Percentiles rank a stretch among this genome's conserved stretches.
Conservation (phyloP, 164 flowering plant genomes). For the Chloranthus sessilifolius region DNA sequence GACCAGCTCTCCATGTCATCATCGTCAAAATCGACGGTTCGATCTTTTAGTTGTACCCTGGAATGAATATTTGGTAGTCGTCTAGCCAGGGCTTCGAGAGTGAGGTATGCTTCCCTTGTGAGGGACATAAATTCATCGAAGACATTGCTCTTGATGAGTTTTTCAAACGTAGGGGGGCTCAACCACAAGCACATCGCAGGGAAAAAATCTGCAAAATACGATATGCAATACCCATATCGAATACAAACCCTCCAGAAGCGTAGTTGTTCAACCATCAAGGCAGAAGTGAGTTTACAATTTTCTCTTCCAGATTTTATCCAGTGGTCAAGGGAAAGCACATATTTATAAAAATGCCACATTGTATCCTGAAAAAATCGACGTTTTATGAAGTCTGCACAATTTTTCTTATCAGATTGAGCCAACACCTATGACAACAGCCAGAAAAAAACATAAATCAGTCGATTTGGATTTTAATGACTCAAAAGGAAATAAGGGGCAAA, state of each 20-base stretch:
- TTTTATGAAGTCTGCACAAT: conserved; percentile 44
- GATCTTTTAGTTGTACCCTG: conserved; percentile 15
- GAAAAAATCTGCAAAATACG: conserved; percentile 55
- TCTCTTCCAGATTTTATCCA: conserved; percentile 70
- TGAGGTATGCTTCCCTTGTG: conserved; percentile 62
- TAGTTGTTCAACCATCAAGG: conserved; percentile 78
- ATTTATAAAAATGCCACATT: conserved; percentile 56
- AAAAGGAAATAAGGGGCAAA: too few relatives aligned
- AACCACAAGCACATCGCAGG: conserved; percentile 81
- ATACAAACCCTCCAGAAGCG: conserved; percentile 84
- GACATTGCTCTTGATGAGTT: conserved; percentile 43
- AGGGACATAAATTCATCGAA: conserved; percentile 63
- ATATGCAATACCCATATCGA: conserved; percentile 57
- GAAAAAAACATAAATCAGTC: conserved; percentile 11
- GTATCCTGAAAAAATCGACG: conserved; percentile 47
- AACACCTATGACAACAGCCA: conserved; percentile 44
- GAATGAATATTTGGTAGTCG: conserved; percentile 59
- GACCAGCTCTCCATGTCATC: conserved; percentile 50
- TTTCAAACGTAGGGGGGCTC: conserved; percentile 57
- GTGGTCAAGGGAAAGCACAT: conserved; percentile 44
- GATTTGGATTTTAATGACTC: too few relatives aligned
- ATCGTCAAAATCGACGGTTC: conserved; percentile 12
- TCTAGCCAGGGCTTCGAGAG: conserved; percentile 63
- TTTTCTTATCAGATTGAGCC: conserved; percentile 59
- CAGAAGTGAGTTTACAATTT: conserved; percentile 51